Base-by-base conservation (phyloP, 306 rosid genomes). In the Cucurbita ficifolia region DNA sequence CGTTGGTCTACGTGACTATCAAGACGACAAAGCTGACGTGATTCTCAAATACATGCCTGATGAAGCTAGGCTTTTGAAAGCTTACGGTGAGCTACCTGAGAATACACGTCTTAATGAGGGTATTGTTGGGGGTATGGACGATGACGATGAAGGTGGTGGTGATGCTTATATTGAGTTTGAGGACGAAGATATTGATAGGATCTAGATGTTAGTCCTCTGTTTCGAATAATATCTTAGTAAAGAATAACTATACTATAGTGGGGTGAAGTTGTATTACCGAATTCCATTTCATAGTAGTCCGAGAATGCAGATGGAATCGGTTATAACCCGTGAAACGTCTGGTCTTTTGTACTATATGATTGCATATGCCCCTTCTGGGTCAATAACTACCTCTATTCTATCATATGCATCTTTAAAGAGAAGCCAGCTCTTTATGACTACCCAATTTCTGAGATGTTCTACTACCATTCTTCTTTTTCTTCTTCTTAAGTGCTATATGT, bases 1-100 rank as follows among this genome's bases (percentile, higher is more conserved):
- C 10, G 81, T 81, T 3, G 84, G 84, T 21, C 87, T 84, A 43
- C 84, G 81, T 58, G 87, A 83, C 63, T 80, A 80, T 50, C 87
- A 83, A 76, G 87, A 83, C 7, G 87, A 83, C 79, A 81, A 83
- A 61, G 84, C 84, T 39, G 87, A 83, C 76, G 84, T 81, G 75
- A 83, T 83, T 76, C 87, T 80, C 61, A 83, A 80, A 81, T 83
- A 78, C 84, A 83, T 81, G 87, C 82, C 87, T 10, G 83, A 83
- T 40, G 87, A 83, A 56, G 87, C 83, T 10, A 83, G 87, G 82
- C 87, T 83, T 42, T 79, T 78, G 33, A 81, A 83, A 84, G 87
- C 84, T 0, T 83, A 83, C 50, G 71, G 84, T 8, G 87, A 84
- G 74, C 84, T 84, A 58, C 87, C 87, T 1, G 87, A 84, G 68